Conservation (phyloP, 2,329 filamentous ascomycete genomes). For the Myotisia sp. region DNA sequence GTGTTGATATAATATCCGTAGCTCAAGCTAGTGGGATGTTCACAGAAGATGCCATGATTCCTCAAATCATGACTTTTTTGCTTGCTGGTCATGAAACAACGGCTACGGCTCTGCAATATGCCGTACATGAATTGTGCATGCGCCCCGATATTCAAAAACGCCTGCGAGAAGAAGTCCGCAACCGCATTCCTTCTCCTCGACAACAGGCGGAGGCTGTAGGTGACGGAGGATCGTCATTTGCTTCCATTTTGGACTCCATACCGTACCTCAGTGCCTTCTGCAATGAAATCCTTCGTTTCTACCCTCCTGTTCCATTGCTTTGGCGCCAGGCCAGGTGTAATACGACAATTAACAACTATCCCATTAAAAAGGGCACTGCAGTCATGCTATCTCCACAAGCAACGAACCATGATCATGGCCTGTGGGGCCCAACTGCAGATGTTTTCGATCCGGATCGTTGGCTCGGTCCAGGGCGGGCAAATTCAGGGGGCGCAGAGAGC, state of each 20-base stretch:
- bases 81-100: conserved; percentile 73
- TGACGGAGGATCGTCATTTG: conserved; percentile 12
- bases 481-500: conserved; percentile 56
- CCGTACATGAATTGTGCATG: conserved; percentile 52
- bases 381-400: conserved; percentile 52
- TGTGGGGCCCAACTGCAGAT: conserved; percentile 65
- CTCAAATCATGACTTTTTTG: conserved; percentile 84
- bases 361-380: conserved; percentile 55
- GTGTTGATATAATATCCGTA: conserved; percentile 60
- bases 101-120: conserved; percentile 61
- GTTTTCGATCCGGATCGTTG: conserved; percentile 70
- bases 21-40: conserved; percentile 65
- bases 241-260: conserved; percentile 50
- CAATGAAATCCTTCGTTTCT: conserved; percentile 61
- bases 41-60: conserved; percentile 63
- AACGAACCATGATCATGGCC: conserved; percentile 50
- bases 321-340: conserved; percentile 51
- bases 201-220: neutral
- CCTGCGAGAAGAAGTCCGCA: conserved; percentile 54
- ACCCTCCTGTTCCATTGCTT: conserved; percentile 57
- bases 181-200: conserved; percentile 39
- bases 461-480: conserved; percentile 39
- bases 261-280: conserved; percentile 69
- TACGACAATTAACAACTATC: conserved; percentile 50
- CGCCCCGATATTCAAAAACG: conserved; percentile 50